A percentile compares a stretch with the other conserved stretches of the same genome.
phyloP scores from a whole-genome alignment of 768 basidiomycete species.

The Dacryopinax spathularia region DNA sequence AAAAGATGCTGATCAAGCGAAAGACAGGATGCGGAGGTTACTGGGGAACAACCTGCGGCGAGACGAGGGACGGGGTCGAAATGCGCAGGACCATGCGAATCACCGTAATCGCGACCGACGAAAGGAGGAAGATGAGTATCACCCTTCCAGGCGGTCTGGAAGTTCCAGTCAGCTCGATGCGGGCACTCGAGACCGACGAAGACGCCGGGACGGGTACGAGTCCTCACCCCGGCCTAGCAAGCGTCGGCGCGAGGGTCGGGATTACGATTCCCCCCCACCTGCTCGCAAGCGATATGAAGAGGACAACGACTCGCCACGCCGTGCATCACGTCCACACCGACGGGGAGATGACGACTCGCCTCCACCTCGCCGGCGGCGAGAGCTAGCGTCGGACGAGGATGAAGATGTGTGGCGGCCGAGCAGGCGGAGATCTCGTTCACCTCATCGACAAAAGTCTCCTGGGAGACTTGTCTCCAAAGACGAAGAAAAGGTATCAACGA shows the following conservation, averaged over 20 bases:
- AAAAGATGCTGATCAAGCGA: slow-evolving; percentile 29
- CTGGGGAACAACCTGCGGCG: slow-evolving; percentile 16
- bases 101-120: slow-evolving; percentile 7
- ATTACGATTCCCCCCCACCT: not conserved
- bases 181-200: slow-evolving; percentile 15
- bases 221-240: not conserved
- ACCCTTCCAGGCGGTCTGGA: not conserved
- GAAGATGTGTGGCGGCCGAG: not conserved
- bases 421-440: not conserved
- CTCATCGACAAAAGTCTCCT: not conserved
- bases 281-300: not conserved
- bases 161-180: slow-evolving; percentile 8
- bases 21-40: slow-evolving; percentile 23
- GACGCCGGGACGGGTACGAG: slow-evolving; percentile 12
- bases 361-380: not conserved
- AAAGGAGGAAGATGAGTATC: not conserved
- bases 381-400: not conserved
- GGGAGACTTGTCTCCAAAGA: not conserved
- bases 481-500: not conserved
- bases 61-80: slow-evolving; percentile 14
- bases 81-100: slow-evolving; percentile 14
- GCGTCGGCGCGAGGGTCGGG: not conserved
- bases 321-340: not conserved
- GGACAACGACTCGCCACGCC: not conserved
- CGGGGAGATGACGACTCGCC: not conserved